These are phyloP conservation scores for Penicillium taxi DNA, from an alignment of 495 filamentous ascomycete species.

Conservation along the genomic window DNA sequence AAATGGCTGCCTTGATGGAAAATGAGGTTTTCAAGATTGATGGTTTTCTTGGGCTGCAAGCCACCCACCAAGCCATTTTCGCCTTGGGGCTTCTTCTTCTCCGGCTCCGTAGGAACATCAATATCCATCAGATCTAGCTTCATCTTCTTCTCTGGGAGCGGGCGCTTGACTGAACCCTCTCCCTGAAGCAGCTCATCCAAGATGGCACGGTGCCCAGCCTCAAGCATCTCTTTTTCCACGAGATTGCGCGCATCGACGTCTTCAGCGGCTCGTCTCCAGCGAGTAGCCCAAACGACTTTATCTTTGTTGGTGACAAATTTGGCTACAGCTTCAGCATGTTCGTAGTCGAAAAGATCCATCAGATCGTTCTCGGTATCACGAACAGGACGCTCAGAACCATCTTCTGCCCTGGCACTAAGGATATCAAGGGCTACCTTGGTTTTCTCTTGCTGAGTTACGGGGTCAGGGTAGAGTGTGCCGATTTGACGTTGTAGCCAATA, in stretches of 20 bases:
- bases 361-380: conserved; percentile 96
- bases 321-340: conserved; percentile 86
- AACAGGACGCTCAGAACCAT: conserved; percentile 71
- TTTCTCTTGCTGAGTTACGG: conserved; percentile 85
- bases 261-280: conserved; percentile 75
- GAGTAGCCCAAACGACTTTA: conserved; percentile 91
- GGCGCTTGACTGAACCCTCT: conserved; percentile 54
- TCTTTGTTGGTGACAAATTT: conserved; percentile 87
- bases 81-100: conserved; percentile 38
- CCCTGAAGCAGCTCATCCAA: conserved; percentile 75
- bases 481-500: conserved; percentile 96
- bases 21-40: conserved; percentile 91
- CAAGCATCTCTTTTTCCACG: conserved; percentile 83
- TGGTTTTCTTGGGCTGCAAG: conserved; percentile 76
- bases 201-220: conserved; percentile 77
- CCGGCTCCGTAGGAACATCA: conserved; percentile 59
- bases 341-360: conserved; percentile 97
- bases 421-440: conserved; percentile 73
- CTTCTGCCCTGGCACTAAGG: conserved; percentile 65
- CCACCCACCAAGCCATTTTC: conserved; percentile 70
- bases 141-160: conserved; percentile 66
- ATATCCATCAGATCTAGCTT: conserved; percentile 87
- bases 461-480: conserved; percentile 76
- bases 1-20: conserved; percentile 98
- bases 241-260: conserved; percentile 66